phyloP scores from a whole-genome alignment of 2,329 filamentous ascomycete species.

The Cercospora sojina region DNA sequence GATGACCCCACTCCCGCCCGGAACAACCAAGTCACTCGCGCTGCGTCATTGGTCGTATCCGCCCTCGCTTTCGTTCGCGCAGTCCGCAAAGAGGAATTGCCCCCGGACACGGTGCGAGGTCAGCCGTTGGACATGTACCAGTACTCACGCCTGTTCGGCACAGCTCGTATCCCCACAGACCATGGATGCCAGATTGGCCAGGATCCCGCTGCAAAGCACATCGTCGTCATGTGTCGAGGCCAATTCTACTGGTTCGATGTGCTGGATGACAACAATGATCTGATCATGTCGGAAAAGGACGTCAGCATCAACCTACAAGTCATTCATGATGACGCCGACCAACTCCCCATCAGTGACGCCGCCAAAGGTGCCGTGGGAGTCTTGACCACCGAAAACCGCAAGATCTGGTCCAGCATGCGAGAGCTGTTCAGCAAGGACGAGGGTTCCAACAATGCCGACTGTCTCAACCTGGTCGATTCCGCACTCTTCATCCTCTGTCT shows the following conservation, averaged over 20 bases:
- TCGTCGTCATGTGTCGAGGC: constrained; percentile 89
- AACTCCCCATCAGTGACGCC: constrained; percentile 87
- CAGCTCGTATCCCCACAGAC: constrained; percentile 88
- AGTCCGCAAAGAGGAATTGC: constrained; percentile 86
- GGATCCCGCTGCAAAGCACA: constrained; percentile 86
- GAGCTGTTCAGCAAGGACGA: constrained; percentile 84
- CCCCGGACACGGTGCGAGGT: constrained; percentile 80
- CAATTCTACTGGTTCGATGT: constrained; percentile 99
- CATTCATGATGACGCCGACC: constrained; percentile 84
- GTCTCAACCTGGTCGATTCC: constrained; percentile 90
- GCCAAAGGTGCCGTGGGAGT: constrained; percentile 95
- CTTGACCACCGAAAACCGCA: constrained; percentile 92
- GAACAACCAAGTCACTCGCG: constrained; percentile 93
- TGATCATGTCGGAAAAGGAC: constrained; percentile 97
- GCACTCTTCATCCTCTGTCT: constrained; percentile 89
- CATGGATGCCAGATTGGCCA: constrained; percentile 95
- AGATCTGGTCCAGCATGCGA: constrained; percentile 88
- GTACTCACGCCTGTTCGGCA: constrained; percentile 92
- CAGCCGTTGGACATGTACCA: constrained; percentile 96
- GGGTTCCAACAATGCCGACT: constrained; percentile 92
- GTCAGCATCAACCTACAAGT: constrained; percentile 87
- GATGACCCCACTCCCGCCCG: constrained; percentile 95
- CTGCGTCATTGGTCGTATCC: constrained; percentile 87
- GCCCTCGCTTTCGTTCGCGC: constrained; percentile 89
- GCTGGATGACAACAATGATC: constrained; percentile 85